Evolutionary conservation across 2,329 filamentous ascomycete species (phyloP).

Genomic region (Cladosporium sp.): DNA sequence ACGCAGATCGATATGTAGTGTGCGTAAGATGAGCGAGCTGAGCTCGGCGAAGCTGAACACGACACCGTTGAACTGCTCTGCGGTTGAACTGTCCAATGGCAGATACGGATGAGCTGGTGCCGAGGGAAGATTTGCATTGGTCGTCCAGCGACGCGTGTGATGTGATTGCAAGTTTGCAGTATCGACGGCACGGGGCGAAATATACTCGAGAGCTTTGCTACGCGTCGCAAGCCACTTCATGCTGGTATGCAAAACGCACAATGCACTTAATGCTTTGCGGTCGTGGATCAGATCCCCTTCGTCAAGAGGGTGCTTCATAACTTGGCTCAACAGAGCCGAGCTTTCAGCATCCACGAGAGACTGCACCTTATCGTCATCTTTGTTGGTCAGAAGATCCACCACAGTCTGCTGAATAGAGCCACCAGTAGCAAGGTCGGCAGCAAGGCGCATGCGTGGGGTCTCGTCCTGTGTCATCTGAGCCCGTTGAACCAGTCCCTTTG

Average conservation of each 20-base stretch:
- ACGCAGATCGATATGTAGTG: conserved; percentile 82
- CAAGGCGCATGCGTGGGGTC: conserved; percentile 26
- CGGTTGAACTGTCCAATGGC: conserved; percentile 81
- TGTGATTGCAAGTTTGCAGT: conserved; percentile 47
- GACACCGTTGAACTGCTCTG: conserved; percentile 82
- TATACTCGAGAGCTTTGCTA: conserved; percentile 73
- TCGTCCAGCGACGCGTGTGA: conserved; percentile 75
- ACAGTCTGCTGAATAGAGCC: conserved; percentile 70
- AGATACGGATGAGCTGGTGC: conserved; percentile 66
- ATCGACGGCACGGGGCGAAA: conserved; percentile 69
- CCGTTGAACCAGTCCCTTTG: conserved; percentile 72
- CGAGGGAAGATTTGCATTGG: conserved; percentile 56
- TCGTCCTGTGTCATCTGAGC: conserved; percentile 17
- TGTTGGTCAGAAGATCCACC: conserved; percentile 59
- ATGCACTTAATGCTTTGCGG: conserved; percentile 74
- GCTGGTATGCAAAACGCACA: conserved; percentile 90
- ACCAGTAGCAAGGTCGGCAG: conserved; percentile 37
- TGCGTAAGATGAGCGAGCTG: conserved; percentile 72
- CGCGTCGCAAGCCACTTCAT: conserved; percentile 96
- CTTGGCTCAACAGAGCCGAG: conserved; percentile 48
- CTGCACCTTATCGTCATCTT: conserved; percentile 45
- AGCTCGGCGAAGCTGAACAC: conserved; percentile 78
- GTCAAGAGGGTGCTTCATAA: conserved; percentile 59
- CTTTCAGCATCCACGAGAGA: conserved; percentile 58
- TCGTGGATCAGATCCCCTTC: conserved; percentile 84